Percentiles rank a stretch among this genome's conserved stretches.
phyloP scores from a whole-genome alignment of 2,329 filamentous ascomycete species.

The Colletotrichum gloeosporioides region DNA sequence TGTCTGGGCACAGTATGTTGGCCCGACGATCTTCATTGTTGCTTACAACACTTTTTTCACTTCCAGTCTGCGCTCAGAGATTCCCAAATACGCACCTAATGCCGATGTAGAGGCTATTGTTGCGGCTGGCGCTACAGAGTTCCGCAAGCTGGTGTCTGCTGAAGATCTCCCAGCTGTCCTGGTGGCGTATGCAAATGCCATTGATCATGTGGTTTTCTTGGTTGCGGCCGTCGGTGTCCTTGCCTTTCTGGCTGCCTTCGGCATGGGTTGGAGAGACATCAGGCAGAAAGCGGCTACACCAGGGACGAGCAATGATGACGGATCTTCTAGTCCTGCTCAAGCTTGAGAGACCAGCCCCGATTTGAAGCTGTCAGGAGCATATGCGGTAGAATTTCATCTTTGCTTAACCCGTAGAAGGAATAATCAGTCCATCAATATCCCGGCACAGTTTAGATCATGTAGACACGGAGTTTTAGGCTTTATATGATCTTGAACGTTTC shows the following conservation, averaged over 20 bases:
- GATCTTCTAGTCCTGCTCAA: background rate
- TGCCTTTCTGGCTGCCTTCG: background rate
- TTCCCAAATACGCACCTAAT: background rate
- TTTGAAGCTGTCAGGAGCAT: too few relatives aligned
- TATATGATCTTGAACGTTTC: too few relatives aligned
- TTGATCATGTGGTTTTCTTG: background rate
- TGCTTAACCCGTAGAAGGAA: rapidly evolving
- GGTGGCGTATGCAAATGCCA: background rate
- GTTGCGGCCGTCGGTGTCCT: background rate
- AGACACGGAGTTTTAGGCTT: too few relatives aligned
- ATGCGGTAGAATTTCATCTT: too few relatives aligned
- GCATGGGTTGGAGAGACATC: background rate
- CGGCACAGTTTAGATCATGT: too few relatives aligned
- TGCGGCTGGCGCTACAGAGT: background rate
- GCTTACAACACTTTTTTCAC: background rate
- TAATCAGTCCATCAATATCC: too few relatives aligned
- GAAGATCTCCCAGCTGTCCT: background rate
- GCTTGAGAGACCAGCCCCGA: background rate
- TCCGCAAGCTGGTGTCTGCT: background rate
- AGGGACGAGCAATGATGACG: background rate
- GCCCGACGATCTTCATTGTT: background rate
- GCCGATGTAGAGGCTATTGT: background rate
- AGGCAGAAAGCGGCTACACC: background rate
- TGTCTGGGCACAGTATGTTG: background rate
- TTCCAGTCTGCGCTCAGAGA: background rate